Conservation (phyloP, 441 rosid species). For the Erysimum cheiri region DNA sequence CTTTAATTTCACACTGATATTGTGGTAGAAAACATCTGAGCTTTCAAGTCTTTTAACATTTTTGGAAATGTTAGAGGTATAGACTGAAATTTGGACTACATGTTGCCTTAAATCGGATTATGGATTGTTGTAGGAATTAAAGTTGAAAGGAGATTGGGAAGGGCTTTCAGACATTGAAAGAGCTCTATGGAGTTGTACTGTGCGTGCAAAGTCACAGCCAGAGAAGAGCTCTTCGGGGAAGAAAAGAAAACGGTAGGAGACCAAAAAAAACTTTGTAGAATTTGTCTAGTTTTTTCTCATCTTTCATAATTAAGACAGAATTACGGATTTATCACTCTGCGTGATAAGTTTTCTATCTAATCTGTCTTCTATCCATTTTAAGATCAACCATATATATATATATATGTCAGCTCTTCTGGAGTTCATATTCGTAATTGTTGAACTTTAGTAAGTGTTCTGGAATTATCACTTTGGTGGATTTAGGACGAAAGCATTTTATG, state of each 20-base stretch:
- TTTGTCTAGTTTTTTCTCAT: not conserved
- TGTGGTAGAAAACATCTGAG: not conserved
- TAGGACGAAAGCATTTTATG: not conserved
- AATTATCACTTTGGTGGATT: no score
- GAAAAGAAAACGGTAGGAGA: slow-evolving; percentile 65
- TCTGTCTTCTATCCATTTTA: not conserved
- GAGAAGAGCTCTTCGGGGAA: slow-evolving; percentile 53
- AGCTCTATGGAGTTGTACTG: slow-evolving; percentile 77
- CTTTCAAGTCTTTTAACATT: not conserved
- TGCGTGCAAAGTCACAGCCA: slow-evolving; percentile 48
- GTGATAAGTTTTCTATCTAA: not conserved
- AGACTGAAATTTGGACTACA: not conserved
- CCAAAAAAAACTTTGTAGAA: not conserved
- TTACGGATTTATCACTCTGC: not conserved
- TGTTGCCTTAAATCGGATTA: not conserved
- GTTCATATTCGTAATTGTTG: not conserved
- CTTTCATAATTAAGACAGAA: not conserved
- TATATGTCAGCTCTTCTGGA: not conserved
- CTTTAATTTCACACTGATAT: not conserved
- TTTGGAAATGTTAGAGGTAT: slow-evolving; percentile 23
- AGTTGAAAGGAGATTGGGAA: slow-evolving; percentile 54
- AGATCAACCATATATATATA: not conserved
- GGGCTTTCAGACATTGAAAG: slow-evolving; percentile 83
- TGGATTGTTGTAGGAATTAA: slow-evolving; percentile 63
- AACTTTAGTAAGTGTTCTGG: not conserved